phyloP scores from a whole-genome alignment of 1,284 basidiomycete genomes.

The Pseudozyma sp. region DNA sequence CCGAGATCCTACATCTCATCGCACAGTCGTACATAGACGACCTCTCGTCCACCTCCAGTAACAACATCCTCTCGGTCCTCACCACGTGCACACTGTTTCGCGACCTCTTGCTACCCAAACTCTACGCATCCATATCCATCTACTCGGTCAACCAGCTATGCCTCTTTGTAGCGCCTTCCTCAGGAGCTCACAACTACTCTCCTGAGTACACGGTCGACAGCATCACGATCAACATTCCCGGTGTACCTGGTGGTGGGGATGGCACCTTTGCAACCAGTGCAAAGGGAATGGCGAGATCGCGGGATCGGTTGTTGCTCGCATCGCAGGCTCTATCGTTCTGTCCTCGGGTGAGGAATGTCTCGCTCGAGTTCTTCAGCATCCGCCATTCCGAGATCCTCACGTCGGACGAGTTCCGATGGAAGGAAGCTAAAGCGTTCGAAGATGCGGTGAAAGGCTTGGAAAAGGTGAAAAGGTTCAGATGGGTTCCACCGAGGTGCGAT shows the following conservation, averaged over 20 bases:
- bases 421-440: slow-evolving; percentile 18
- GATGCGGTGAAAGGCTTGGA: slow-evolving; percentile 6
- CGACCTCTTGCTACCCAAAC: slow-evolving; percentile 26
- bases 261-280: neutral
- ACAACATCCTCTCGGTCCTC: slow-evolving; percentile 19
- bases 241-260: slow-evolving; percentile 35
- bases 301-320: slow-evolving; percentile 25
- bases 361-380: slow-evolving; percentile 40
- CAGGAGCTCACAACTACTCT: slow-evolving; percentile 14
- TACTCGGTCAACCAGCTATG: slow-evolving; percentile 22
- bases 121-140: slow-evolving; percentile 30
- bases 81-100: slow-evolving; percentile 20
- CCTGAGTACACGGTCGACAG: slow-evolving; percentile 7
- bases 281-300: slow-evolving; percentile 3
- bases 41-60: neutral
- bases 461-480: slow-evolving; percentile 10
- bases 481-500: slow-evolving; percentile 34
- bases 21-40: slow-evolving; percentile 17
- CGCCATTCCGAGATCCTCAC: slow-evolving; percentile 36
- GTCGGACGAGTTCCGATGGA: slow-evolving; percentile 6
- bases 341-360: slow-evolving; percentile 11
- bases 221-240: slow-evolving; percentile 40
- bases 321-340: slow-evolving; percentile 15
- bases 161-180: slow-evolving; percentile 7
- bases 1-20: slow-evolving; percentile 35